Evolutionary conservation across 2,329 filamentous ascomycete genomes (phyloP).

Genomic region (Didymella arachidicola): DNA sequence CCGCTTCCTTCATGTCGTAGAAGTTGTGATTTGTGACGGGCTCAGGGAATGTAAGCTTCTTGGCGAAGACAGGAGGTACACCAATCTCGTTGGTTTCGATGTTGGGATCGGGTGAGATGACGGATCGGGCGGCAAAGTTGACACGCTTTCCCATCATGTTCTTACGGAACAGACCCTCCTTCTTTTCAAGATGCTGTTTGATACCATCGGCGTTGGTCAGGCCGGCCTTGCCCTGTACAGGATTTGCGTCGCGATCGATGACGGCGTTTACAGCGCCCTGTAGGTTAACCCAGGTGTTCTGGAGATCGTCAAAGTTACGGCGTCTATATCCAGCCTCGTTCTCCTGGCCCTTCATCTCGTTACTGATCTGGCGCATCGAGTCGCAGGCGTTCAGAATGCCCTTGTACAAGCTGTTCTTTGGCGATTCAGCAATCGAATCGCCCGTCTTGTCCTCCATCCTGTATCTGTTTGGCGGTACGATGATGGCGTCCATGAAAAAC

Average conservation of each 20-base stretch:
- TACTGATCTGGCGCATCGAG: constrained; percentile 75
- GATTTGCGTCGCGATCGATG: constrained; percentile 88
- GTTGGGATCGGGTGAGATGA: constrained; percentile 97
- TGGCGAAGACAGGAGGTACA: constrained; percentile 96
- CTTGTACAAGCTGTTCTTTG: constrained; percentile 89
- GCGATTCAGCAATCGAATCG: constrained; percentile 82
- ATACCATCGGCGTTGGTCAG: constrained; percentile 89
- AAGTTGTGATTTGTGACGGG: constrained; percentile 98
- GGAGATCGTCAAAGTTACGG: constrained; percentile 76
- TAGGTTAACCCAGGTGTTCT: constrained; percentile 81
- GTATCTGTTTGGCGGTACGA: constrained; percentile 92
- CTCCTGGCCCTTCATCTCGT: constrained; percentile 66
- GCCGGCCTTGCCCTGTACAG: constrained; percentile 77
- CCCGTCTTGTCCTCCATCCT: constrained; percentile 86
- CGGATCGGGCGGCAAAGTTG: constrained; percentile 95
- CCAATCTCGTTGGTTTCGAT: constrained; percentile 99
- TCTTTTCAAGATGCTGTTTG: constrained; percentile 98
- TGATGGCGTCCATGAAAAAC: constrained; percentile 88
- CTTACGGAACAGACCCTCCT: constrained; percentile 96
- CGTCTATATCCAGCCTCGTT: constrained; percentile 53
- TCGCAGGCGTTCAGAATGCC: constrained; percentile 79
- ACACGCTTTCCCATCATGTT: constrained; percentile 99
- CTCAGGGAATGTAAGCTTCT: constrained; percentile 94
- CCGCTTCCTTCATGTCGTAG: constrained; percentile 91
- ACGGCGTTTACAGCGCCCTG: constrained; percentile 93